Percentiles rank a stretch among this genome's conserved stretches.
These are phyloP conservation scores for Wilhelminamyces savonicus DNA, from an alignment of 805 yeast species.

Conservation along the genomic window DNA sequence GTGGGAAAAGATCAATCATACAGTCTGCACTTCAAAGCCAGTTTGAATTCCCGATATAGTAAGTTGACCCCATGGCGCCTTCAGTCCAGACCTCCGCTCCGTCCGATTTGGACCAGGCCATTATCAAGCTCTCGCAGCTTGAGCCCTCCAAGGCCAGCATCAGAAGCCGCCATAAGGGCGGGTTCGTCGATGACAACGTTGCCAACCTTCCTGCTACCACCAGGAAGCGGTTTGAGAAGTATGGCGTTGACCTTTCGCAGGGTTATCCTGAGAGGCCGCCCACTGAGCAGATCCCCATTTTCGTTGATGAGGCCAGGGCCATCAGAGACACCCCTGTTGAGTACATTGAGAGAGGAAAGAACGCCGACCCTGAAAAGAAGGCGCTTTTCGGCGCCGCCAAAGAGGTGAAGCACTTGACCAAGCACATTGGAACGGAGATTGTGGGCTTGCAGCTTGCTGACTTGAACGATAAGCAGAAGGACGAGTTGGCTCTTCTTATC, in stretches of 20 bases:
- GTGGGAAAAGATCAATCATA: too few species aligned
- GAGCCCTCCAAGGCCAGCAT: too few species aligned
- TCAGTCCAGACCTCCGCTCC: too few species aligned
- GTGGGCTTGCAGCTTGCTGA: conserved; percentile 24
- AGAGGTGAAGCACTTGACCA: conserved; percentile 21
- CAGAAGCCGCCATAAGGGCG: too few species aligned
- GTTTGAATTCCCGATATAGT: too few species aligned
- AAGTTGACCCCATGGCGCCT: too few species aligned
- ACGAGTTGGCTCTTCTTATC: conserved; percentile 24
- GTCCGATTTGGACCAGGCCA: too few species aligned
- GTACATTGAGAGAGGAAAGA: conserved; percentile 19
- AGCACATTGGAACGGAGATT: conserved; percentile 25
- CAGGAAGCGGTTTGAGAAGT: conserved; percentile 15
- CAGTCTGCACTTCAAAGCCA: too few species aligned
- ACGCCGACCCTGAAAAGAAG: conserved; percentile 25
- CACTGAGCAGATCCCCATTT: conserved; percentile 16
- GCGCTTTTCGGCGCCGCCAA: conserved; percentile 27
- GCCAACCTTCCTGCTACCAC: conserved; percentile 17
- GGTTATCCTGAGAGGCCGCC: conserved; percentile 22
- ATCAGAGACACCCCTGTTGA: conserved; percentile 17
- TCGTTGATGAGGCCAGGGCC: conserved; percentile 17
- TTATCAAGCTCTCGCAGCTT: too few species aligned
- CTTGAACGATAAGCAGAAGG: conserved; percentile 21
- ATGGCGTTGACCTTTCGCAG: conserved; percentile 18
- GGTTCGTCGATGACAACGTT: too few species aligned